Percentiles rank a stretch among this genome's conserved stretches.
These are phyloP conservation scores for Alliaria petiolata DNA, from an alignment of 345 rosid species.

Conservation along the genomic window DNA sequence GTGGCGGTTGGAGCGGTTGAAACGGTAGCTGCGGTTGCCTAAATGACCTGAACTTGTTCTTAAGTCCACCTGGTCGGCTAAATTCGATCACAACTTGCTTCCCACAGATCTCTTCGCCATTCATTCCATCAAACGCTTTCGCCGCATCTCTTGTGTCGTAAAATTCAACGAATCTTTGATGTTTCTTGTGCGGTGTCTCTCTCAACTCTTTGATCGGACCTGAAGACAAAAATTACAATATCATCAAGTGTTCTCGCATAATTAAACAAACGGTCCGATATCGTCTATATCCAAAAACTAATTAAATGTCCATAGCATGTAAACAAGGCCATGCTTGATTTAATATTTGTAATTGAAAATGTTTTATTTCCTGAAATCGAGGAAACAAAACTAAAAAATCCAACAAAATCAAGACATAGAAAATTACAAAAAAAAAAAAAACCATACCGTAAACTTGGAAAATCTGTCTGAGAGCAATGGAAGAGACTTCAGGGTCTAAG, in stretches of 20 bases:
- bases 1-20: conserved; percentile 19
- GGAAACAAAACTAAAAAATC: conserved; percentile 14
- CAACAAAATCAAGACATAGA: conserved; percentile 36
- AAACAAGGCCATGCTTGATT: not conserved
- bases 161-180: conserved; percentile 83
- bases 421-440: conserved; percentile 26
- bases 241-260: not conserved
- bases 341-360: not conserved
- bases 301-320: not conserved
- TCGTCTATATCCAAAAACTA: not conserved
- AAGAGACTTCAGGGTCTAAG: conserved; percentile 67
- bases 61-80: conserved; percentile 85
- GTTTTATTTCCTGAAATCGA: conserved; percentile 21
- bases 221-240: conserved; percentile 34
- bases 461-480: conserved; percentile 46
- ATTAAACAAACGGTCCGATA: not conserved
- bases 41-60: conserved; percentile 44
- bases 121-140: conserved; percentile 64
- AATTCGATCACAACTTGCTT: conserved; percentile 71
- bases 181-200: conserved; percentile 89
- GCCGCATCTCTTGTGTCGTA: conserved; percentile 83
- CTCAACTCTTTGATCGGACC: conserved; percentile 68
- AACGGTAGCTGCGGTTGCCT: conserved; percentile 14
- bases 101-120: conserved; percentile 72
- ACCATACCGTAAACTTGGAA: conserved; percentile 61